Conservation (phyloP, 352 stramenopile species). For the Phytophthora uliginosa region DNA sequence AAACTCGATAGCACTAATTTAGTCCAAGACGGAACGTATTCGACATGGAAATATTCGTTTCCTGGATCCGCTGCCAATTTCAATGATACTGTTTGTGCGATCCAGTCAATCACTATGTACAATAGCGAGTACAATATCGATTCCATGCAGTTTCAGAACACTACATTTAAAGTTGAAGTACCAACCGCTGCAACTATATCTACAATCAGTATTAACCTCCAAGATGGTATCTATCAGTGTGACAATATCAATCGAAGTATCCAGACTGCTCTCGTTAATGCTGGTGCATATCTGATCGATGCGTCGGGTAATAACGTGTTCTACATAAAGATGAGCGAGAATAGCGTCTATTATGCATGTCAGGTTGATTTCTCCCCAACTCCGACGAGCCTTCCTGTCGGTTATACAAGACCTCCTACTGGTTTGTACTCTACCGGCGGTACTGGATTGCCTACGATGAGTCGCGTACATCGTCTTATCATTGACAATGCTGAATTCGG, state of each 20-base stretch:
- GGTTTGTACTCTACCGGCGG: constrained; percentile 8
- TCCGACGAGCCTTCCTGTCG: not conserved
- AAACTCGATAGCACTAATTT: constrained; percentile 21
- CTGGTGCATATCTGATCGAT: constrained; percentile 18
- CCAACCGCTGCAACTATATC: constrained; percentile 14
- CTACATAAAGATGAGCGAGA: constrained; percentile 15
- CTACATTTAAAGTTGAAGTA: constrained; percentile 13
- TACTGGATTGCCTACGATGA: constrained; percentile 19
- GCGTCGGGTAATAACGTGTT: constrained; percentile 7
- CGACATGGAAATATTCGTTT: constrained; percentile 4
- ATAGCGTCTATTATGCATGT: constrained; percentile 14
- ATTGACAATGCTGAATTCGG: constrained; percentile 29
- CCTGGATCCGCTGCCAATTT: not conserved
- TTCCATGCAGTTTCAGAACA: constrained; percentile 4
- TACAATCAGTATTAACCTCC: not conserved
- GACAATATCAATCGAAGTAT: constrained; percentile 14
- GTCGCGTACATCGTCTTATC: constrained; percentile 4
- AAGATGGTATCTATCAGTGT: constrained; percentile 18
- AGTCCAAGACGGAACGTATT: constrained; percentile 11
- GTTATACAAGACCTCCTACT: constrained; percentile 9
- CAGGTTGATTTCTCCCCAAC: constrained; percentile 8
- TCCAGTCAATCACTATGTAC: constrained; percentile 18
- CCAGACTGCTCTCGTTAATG: constrained; percentile 14
- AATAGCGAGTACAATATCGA: constrained; percentile 23
- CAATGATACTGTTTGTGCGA: not conserved